Base-by-base conservation (phyloP, 352 stramenopile species). In the Phytophthora tubulina region DNA sequence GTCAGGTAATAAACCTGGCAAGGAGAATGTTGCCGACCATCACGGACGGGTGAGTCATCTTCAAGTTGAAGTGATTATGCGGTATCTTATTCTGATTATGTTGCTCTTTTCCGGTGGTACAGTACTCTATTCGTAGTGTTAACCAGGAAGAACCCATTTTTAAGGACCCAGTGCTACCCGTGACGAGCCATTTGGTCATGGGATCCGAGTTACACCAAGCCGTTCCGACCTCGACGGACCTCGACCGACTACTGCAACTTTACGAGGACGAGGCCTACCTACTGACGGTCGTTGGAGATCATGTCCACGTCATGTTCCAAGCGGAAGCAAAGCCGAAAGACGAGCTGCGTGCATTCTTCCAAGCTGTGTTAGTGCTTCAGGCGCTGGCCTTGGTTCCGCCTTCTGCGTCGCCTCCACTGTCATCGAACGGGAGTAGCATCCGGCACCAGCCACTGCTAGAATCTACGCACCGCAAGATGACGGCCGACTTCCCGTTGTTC, bases 311-410 rank as follows among this genome's bases (percentile, higher is more conserved):
- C 39, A 78, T 92, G n/a, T 89, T 89, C 35, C 72, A 78, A 50
- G 75, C 64, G 0, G 82, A 85, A 30, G 78, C 78, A 14, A 80
- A 82, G 39, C 76, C 85, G 1, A 76, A 73, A 45, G 86, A 93
- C 58, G 85, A 94, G 61, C 61, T 94, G n/a, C 85, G 85, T 4
- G 86, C 83, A 2, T 94, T 87, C 55, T 93, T 88, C 67, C 85
- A 94, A 58, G 86, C 82, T 11, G 72, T 92, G 2, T 62, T 91
- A 27, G 66, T 92, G 14, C 70, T 92, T 0, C 56, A 92, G 48
- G 72, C 76, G 27, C 73, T 88, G 41, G 61, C 59, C 2, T 67
- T 52, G 1, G 59, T 67, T 13, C n/a, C 72, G 4, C 33, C 63
- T 57, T 21, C 63, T 57, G 39, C 53, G 9, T 60, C 70, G 32